Base-by-base conservation (phyloP, 768 basidiomycete genomes). In the Cystofilobasidium capitatum region DNA sequence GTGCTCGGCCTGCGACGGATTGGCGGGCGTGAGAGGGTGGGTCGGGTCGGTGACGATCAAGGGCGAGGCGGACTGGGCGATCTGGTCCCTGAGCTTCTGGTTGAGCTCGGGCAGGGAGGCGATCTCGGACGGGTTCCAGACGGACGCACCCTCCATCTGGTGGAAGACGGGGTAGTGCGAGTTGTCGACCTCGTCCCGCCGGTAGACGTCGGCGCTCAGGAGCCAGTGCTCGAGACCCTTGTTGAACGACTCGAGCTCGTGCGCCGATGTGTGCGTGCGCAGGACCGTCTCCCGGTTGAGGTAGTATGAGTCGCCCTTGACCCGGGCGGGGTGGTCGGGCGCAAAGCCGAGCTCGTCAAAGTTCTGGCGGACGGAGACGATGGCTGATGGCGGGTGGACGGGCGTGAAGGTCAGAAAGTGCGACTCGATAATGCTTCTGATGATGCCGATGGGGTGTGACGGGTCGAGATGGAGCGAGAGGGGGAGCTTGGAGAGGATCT, bases 91-190 rank as follows among this genome's bases (percentile, higher is more conserved):
- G 37, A 96, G 81, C 45, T 80, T 78, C 44, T 77, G 82, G 71
- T 91, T 97, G 73, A 92, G 85, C 70, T 84, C 83, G 60, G 84
- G 80, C 24, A 93, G 81, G 1, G 65, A 54, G 64, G 85, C 82
- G 64, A 87, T 80, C 29, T 83, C 82, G 39, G 82, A 33, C 0
- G 70, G 59, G 10, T 75, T 71, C 75, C 91, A 90, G 64, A 97
- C 85, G 37, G 85, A 80, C 16, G 92, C 91, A 36, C 94, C 96
- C 75, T 99, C 96, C 79, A 96, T 90, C 79, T 99, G 96, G 78
- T 99, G 96, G 75, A 99, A 99, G 42, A 96, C 89, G 7, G 96
- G 96, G 76, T 97, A 96, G 75, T 99, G 96, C 12, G 88, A 89
- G 16, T 84, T 83, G 79, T 99, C 96, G 70, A 99, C 98, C 78